These are phyloP conservation scores for Dendrothele bispora DNA, from an alignment of 768 basidiomycete genomes.

Conservation along the genomic window DNA sequence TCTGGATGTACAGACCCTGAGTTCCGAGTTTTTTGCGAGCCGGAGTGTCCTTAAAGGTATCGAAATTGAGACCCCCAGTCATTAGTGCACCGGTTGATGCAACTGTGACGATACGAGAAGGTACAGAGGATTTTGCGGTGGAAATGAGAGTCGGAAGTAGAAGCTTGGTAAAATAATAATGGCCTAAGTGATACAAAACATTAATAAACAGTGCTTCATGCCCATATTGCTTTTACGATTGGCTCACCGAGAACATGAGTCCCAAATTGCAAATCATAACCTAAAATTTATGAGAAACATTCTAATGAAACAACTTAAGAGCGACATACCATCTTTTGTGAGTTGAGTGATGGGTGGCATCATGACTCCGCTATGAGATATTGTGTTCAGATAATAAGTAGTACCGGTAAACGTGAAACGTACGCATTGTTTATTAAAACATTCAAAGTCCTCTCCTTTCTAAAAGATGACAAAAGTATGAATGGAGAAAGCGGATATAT, in stretches of 20 bases:
- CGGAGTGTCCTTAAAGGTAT: conserved; percentile 22
- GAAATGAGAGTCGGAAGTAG: conserved; percentile 26
- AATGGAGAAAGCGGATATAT: not conserved
- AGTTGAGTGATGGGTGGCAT: conserved; percentile 24
- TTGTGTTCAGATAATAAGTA: not conserved
- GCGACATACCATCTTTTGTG: conserved; percentile 20
- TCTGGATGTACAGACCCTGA: conserved; percentile 16
- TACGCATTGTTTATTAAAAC: conserved; percentile 32
- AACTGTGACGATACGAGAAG: conserved; percentile 32
- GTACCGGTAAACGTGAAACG: conserved; percentile 4
- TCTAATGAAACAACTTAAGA: not conserved
- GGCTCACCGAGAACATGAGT: conserved; percentile 18
- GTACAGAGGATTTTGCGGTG: conserved; percentile 15
- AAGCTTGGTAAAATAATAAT: conserved; percentile 26
- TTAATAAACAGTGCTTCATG: not conserved
- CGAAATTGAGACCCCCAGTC: conserved; percentile 21
- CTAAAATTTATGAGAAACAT: not conserved
- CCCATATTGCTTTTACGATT: too few relatives aligned
- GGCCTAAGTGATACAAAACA: conserved; percentile 11
- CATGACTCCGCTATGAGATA: conserved; percentile 26
- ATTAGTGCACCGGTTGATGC: conserved; percentile 19
- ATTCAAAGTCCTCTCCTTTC: conserved; percentile 25
- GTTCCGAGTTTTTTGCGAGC: conserved; percentile 17
- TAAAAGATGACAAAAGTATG: conserved; percentile 1
- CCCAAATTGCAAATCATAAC: conserved; percentile 23